Conservation (phyloP, 805 yeast species). For the Cyberlindnera japonica region DNA sequence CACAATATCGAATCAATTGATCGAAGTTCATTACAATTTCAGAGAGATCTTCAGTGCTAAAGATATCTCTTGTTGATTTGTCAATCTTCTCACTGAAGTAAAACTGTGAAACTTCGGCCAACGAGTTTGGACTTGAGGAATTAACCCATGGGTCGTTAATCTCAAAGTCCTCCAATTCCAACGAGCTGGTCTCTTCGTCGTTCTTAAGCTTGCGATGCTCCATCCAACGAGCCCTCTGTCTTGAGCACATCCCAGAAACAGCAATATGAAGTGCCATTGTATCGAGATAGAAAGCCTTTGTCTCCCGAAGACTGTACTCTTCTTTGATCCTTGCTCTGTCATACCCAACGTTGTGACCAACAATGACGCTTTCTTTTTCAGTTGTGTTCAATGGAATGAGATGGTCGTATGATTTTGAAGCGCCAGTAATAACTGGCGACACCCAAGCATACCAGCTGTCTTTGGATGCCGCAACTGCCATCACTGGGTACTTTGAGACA, state of each 20-base stretch:
- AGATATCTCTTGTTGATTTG: conserved; percentile 64
- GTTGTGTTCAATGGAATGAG: conserved; percentile 69
- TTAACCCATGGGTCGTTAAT: conserved; percentile 82
- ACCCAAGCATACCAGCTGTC: conserved; percentile 95
- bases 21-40: conserved; percentile 56
- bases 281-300: conserved; percentile 80
- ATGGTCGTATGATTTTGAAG: conserved; percentile 46
- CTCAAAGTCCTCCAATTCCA: conserved; percentile 27
- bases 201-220: conserved; percentile 43
- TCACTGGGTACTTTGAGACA: conserved; percentile 63
- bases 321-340: conserved; percentile 86
- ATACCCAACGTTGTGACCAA: conserved; percentile 89
- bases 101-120: conserved; percentile 73
- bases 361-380: conserved; percentile 49
- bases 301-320: conserved; percentile 65
- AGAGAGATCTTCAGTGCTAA: conserved; percentile 50
- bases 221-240: conserved; percentile 79
- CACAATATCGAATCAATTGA: conserved; percentile 72
- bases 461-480: conserved; percentile 76
- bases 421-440: conserved; percentile 72
- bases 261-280: conserved; percentile 94
- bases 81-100: conserved; percentile 69
- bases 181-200: conserved; percentile 18
- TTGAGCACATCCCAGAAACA: conserved; percentile 85
- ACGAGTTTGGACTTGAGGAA: conserved; percentile 71